Base-by-base conservation (phyloP, 805 yeast species). In the Candida patagonica region DNA sequence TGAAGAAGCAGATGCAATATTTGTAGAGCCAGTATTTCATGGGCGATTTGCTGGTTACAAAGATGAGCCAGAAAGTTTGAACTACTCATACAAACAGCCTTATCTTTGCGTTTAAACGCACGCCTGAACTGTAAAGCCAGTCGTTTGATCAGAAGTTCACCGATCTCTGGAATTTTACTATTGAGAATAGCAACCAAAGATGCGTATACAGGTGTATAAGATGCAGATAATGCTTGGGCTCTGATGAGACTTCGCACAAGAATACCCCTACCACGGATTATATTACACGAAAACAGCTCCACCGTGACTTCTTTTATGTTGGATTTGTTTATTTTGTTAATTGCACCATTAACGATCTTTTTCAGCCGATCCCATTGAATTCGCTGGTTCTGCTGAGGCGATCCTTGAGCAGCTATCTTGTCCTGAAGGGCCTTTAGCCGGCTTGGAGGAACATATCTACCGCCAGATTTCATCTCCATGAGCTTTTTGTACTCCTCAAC, bases 121-220 rank as follows among this genome's bases (percentile, higher is more conserved):
- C 68, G 66, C 33, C 78, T 68, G 58, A 84, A 83, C 42, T 69
- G 76, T 3, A 76, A 50, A 1, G 80, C 62, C 21, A 79, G 57
- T 44, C 92, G 64, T 6, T 67, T 52, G 0, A 69, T 55, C 24
- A 82, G 46, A 4, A 79, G 55, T 41, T 70, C 70, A 2, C 94
- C 95, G 13, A 84, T 60, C 26, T 71, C 71, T 0, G 94, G 92
- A 3, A 83, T 55, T 47, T 79, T 74, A 4, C 81, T 70, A 56
- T 82, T 80, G 8, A 86, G 38, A 1, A 79, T 67, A 1, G 79
- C 67, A 0, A 73, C 67, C 26, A 86, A 50, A 1, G 81, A 62
- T 0, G 87, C 75, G 48, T 71, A 78, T 1, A 70, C 67, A 0
- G 73, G 58, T 0, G 81, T 67, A 43, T 56, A 62, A 0, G 62